Percentiles rank a stretch among this genome's conserved stretches.
Conservation (phyloP, 805 yeast genomes). For the Schizosaccharomyces octosporus region DNA sequence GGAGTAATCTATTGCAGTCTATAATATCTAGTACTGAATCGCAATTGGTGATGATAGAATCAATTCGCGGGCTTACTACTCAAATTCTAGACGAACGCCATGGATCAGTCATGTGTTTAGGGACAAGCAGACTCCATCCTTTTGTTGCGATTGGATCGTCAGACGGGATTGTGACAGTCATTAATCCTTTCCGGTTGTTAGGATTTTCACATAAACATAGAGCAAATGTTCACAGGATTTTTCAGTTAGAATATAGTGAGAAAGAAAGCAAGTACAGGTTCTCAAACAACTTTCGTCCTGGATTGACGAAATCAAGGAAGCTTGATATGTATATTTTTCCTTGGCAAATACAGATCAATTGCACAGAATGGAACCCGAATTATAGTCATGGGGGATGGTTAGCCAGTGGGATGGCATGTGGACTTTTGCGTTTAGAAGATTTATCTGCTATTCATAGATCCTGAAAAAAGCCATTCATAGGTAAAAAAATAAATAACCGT, state of each 20-base stretch:
- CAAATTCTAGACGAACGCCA: not conserved
- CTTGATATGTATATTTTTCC: not conserved
- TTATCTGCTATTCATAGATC: not conserved
- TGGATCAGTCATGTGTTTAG: not conserved
- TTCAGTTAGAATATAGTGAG: not conserved
- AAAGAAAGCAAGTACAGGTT: not conserved
- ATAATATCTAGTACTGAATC: not conserved
- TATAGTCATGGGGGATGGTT: not conserved
- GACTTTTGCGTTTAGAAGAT: not conserved
- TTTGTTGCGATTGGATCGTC: not conserved
- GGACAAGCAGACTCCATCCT: not conserved
- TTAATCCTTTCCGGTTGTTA: not conserved
- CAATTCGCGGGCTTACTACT: not conserved
- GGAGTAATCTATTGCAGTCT: not conserved
- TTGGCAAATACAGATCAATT: not conserved
- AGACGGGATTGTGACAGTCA: not conserved
- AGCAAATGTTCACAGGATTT: not conserved
- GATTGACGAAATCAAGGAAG: not conserved
- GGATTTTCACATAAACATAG: not conserved
- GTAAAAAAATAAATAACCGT: too few species aligned
- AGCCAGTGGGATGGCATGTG: conserved; percentile 1
- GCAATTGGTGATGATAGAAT: not conserved
- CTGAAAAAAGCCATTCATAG: not conserved
- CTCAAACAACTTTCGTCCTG: not conserved
- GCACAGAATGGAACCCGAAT: not conserved